A percentile compares a stretch with the other conserved stretches of the same genome.
Evolutionary conservation across 2,329 filamentous ascomycete species (phyloP).

Genomic region (Aspergillus sp.): DNA sequence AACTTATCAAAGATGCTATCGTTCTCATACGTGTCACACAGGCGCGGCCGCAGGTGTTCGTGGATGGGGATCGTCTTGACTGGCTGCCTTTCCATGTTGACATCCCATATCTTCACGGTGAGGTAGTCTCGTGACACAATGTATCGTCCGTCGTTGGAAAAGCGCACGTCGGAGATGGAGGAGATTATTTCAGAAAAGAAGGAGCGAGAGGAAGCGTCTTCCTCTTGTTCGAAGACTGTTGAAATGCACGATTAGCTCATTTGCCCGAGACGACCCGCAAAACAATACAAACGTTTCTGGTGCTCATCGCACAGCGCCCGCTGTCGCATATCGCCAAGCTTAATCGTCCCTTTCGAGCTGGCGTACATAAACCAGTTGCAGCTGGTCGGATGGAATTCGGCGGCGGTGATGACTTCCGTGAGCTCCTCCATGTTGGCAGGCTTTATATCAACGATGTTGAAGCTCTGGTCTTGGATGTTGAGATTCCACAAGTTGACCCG

Average conservation of each 20-base stretch:
- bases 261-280: not conserved
- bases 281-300: constrained; percentile 64
- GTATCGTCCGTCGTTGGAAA: constrained; percentile 91
- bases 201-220: constrained; percentile 89
- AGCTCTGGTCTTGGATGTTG: constrained; percentile 98
- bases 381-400: constrained; percentile 91
- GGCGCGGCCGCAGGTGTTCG: constrained; percentile 82
- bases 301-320: constrained; percentile 93
- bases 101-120: constrained; percentile 99
- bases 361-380: constrained; percentile 99
- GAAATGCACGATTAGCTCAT: constrained; percentile 9
- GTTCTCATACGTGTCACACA: constrained; percentile 98
- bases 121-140: constrained; percentile 96
- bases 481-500: constrained; percentile 98
- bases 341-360: constrained; percentile 97
- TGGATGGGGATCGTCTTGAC: constrained; percentile 99
- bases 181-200: constrained; percentile 99
- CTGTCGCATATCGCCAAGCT: constrained; percentile 96
- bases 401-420: constrained; percentile 96
- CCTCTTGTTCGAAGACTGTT: constrained; percentile 95
- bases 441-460: constrained; percentile 99
- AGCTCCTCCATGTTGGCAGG: constrained; percentile 99
- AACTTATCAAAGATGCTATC: constrained; percentile 99
- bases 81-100: constrained; percentile 96
- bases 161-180: constrained; percentile 96